Evolutionary conservation across 192 early-diverging fungal genomes (phyloP), one percentile per base, ranked within the genome.

Genomic region (Coemansia sp.): DNA sequence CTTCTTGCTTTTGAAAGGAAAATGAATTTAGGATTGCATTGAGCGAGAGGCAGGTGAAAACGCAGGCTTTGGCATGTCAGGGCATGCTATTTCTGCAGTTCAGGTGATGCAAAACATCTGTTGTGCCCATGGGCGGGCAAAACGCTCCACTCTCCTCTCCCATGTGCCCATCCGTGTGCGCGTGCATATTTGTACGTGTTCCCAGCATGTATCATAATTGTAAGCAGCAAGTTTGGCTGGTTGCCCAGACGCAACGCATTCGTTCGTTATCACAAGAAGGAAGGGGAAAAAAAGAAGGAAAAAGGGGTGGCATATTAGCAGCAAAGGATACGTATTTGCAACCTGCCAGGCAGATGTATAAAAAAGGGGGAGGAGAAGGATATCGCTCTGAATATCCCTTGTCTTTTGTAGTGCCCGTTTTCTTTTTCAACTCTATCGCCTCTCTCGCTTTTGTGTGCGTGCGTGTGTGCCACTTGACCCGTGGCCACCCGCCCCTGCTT

Each of bases 121-220:
- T 12, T 15, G 27, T 49, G 24, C n/a, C 32, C 32, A 35, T 35
- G 32, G 32, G 14, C 27, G 29, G 27, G 29, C 51, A 53, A 53
- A 35, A n/a, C n/a, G n/a, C n/a, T n/a, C 32, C 32, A 35, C 32
- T 5, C 32, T 7, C 7, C 32, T 2, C 32, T 35, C 27, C 29
- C 51, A n/a, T 53, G 51, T 53, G 51, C 27, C 29, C 51, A 25
- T 27, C 14, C 29, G 51, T 53, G 15, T 53, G 9, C 15, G 6
- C 15, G 6, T 29, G 24, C 47, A 53, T 53, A n/a, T 35, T 7
- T 43, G 41, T 43, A 43, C 17, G 51, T 53, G 27, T 49, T 49
- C 47, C 47, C 47, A 49, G 47, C 47, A 49, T 49, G 24, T 12
- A 49, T 15, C 47, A 53, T 53, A 53, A 53, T 53, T 19, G 51